These are phyloP conservation scores for Naganishia randhawae DNA, from an alignment of 768 basidiomycete species.

Conservation along the genomic window DNA sequence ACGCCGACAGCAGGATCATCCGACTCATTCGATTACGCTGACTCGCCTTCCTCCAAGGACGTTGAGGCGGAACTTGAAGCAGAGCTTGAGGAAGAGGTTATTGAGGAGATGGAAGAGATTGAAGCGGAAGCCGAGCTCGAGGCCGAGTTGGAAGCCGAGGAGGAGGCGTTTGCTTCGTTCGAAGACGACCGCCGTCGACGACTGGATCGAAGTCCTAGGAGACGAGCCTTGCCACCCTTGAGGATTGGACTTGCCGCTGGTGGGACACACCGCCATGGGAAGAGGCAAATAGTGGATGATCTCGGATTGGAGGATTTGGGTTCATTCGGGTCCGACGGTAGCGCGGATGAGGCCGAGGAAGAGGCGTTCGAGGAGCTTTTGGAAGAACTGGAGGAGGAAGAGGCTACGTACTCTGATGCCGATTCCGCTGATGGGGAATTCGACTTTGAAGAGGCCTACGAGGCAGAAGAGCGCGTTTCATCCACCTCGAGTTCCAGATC, in stretches of 20 bases:
- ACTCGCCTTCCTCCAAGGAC: not conserved
- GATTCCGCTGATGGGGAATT: constrained; percentile 21
- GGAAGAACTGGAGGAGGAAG: constrained; percentile 26
- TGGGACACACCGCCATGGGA: not conserved
- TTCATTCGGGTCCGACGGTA: not conserved
- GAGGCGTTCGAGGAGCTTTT: constrained; percentile 22
- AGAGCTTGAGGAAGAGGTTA: constrained; percentile 16
- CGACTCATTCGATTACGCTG: not conserved
- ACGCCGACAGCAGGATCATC: not conserved
- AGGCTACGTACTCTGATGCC: constrained; percentile 22
- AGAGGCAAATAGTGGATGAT: constrained; percentile 7
- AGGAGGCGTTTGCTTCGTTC: constrained; percentile 17
- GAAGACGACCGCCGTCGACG: constrained; percentile 25
- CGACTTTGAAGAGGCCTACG: constrained; percentile 24
- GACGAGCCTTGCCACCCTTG: not conserved
- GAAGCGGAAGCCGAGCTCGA: constrained; percentile 25
- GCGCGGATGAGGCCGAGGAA: not conserved
- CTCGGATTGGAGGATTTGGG: constrained; percentile 12
- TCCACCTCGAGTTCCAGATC: constrained; percentile 8
- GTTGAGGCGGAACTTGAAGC: not conserved
- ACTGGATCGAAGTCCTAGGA: constrained; percentile 1
- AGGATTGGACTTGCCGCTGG: not conserved
- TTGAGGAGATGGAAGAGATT: constrained; percentile 18
- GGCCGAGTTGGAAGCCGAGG: constrained; percentile 23
- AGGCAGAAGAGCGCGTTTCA: not conserved